Evolutionary conservation across 208 protist species (phyloP), one percentile per base, ranked within the genome.

Genomic region (Acanthamoeba healyi): DNA sequence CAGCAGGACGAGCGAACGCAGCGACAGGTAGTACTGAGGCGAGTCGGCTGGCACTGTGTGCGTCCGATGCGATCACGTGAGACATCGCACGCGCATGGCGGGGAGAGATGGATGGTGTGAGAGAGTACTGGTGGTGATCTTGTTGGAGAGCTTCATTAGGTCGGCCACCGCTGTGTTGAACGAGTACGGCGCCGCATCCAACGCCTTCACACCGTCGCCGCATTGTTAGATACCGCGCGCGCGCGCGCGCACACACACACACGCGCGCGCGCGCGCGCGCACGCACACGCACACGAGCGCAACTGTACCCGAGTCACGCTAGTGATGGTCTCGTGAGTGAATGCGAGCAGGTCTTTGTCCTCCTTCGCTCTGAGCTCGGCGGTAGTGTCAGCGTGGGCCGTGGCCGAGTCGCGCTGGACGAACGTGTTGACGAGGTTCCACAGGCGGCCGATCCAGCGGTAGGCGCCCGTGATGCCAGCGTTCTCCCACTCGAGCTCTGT

Each of bases 401-500:
- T 12, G 29, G 63, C 32, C 29, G 70, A 29, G 29, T 81, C 24
- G 70, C 24, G 74, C 10, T n/a, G 15, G 17, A 84, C 42, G 10
- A 56, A 84, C 2, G 70, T 32, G 22, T 84, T 93, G 46, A 84
- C 89, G 36, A 94, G 79, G 36, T 88, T 94, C 77, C 79, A 88
- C 9, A 94, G 38, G 26, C 91, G 61, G 15, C 54, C 36, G 14
- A 95, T 61, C 65, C 92, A 96, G 26, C 95, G 92, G n/a, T n/a
- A 26, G 67, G 88, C 77, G 15, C 95, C 95, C 9, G 81, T 29
- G 24, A 97, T 93, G 34, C 51, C 87, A 12, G 38, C 22, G 22
- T 88, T 63, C 32, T 95, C 94, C 96, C 96, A 97, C 40, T 96
- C 94, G 1, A 97, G 88, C 49, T 93, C 95, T 49, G 70, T 29